These are phyloP conservation scores for Umbelopsis sp. DNA, from an alignment of 192 early-diverging fungal species.

Conservation along the genomic window DNA sequence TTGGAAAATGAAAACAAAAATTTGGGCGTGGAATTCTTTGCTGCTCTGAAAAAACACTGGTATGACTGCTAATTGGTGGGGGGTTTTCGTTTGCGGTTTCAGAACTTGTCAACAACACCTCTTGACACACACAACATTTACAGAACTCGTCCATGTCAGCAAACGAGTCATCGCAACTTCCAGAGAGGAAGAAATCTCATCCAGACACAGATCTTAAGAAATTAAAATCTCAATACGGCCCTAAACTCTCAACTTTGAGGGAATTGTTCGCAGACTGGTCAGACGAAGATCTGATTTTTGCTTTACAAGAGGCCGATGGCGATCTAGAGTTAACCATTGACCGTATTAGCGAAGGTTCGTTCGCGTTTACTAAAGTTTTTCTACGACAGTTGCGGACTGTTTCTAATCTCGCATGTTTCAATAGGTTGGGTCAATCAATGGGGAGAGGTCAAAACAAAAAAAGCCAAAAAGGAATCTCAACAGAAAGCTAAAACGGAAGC, in stretches of 20 bases:
- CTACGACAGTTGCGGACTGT: conserved; percentile 8
- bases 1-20: too few relatives aligned
- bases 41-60: background rate
- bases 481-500: conserved; percentile 51
- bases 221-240: conserved; percentile 66
- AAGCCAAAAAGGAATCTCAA: conserved; percentile 59
- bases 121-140: conserved; percentile 20
- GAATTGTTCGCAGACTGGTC: conserved; percentile 86
- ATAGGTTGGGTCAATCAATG: conserved; percentile 81
- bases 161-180: conserved; percentile 18
- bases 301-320: conserved; percentile 84
- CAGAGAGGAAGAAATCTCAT: conserved; percentile 14
- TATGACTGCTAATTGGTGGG: conserved; percentile 12
- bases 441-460: conserved; percentile 83
- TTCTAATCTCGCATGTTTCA: conserved; percentile 2
- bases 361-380: background rate
- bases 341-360: conserved; percentile 80
- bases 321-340: conserved; percentile 80
- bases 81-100: conserved; percentile 5
- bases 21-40: too few relatives aligned
- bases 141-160: conserved; percentile 16
- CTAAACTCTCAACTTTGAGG: conserved; percentile 63
- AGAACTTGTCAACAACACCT: conserved; percentile 17
- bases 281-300: conserved; percentile 87
- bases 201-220: conserved; percentile 56